These are phyloP conservation scores for Hygrocybe coccinea DNA, from an alignment of 768 basidiomycete genomes.

Conservation along the genomic window DNA sequence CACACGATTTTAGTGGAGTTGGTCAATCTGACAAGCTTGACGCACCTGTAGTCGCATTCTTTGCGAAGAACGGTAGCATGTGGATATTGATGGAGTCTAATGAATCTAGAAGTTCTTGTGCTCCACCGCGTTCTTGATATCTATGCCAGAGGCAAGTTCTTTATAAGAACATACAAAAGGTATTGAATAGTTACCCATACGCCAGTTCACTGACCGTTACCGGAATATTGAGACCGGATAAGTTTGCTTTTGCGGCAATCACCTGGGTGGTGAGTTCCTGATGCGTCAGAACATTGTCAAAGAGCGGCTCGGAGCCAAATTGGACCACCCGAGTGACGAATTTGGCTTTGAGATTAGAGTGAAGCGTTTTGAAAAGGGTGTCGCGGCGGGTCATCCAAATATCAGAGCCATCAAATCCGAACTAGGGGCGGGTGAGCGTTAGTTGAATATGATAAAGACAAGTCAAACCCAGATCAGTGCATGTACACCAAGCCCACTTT, in stretches of 20 bases:
- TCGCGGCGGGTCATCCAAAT: conserved; percentile 40
- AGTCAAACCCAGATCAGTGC: conserved; percentile 47
- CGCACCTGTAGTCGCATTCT: conserved; percentile 51
- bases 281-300: conserved; percentile 39
- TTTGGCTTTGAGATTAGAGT: conserved; percentile 40
- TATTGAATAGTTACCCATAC: conserved; percentile 16
- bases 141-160: conserved; percentile 1
- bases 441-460: not conserved
- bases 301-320: conserved; percentile 51
- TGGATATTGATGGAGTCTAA: conserved; percentile 64
- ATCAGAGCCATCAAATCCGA: conserved; percentile 27
- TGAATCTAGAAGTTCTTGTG: conserved; percentile 51
- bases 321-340: conserved; percentile 48
- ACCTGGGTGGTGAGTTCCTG: conserved; percentile 40
- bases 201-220: conserved; percentile 48
- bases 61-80: conserved; percentile 66
- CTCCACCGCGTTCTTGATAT: conserved; percentile 47
- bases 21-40: not conserved
- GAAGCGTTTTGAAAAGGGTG: conserved; percentile 36
- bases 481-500: conserved; percentile 43
- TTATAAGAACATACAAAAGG: too few relatives aligned
- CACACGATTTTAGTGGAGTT: not conserved
- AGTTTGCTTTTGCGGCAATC: conserved; percentile 30
- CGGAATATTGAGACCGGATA: conserved; percentile 42
- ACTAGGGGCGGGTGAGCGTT: conserved; percentile 13